A percentile compares a stretch with the other conserved stretches of the same genome.
These are phyloP conservation scores for Phytophthora fragariaefolia DNA, from an alignment of 352 stramenopile genomes.

Conservation along the genomic window DNA sequence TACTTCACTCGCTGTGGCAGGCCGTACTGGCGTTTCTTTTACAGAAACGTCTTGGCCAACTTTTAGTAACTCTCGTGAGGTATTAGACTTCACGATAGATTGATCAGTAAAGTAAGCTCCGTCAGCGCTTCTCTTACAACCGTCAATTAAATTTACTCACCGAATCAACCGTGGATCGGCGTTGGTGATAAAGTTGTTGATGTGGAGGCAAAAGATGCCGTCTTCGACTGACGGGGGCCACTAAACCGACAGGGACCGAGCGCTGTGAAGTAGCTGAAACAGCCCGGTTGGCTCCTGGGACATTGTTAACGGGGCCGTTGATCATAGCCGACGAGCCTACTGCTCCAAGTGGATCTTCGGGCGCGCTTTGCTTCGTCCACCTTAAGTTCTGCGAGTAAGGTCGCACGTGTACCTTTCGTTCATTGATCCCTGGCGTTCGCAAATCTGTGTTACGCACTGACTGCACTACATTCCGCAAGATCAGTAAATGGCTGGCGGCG, in stretches of 20 bases:
- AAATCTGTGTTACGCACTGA: conserved; percentile 19
- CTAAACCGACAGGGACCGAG: conserved; percentile 18
- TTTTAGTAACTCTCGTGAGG: conserved; percentile 21
- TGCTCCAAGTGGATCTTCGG: conserved; percentile 33
- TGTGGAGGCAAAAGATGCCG: conserved; percentile 28
- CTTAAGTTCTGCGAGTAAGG: conserved; percentile 52
- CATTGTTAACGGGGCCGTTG: conserved; percentile 9
- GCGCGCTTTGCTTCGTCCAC: conserved; percentile 51
- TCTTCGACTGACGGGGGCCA: conserved; percentile 15
- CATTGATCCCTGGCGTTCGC: conserved; percentile 24
- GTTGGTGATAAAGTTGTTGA: conserved; percentile 33
- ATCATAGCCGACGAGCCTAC: conserved; percentile 11
- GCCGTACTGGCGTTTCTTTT: conserved; percentile 26
- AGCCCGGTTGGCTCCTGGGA: conserved; percentile 22
- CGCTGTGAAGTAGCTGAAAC: conserved; percentile 27
- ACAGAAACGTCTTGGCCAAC: conserved; percentile 16
- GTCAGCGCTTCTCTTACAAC: not conserved
- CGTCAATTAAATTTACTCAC: conserved; percentile 13
- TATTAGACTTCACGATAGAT: conserved; percentile 12
- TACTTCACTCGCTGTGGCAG: conserved; percentile 43
- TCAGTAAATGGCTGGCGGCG: not conserved
- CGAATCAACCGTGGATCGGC: conserved; percentile 24
- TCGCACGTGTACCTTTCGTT: conserved; percentile 46
- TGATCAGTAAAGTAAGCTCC: not conserved
- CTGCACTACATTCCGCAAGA: conserved; percentile 3